Conservation (phyloP, 352 stramenopile species). For the Globisporangium irregulare region DNA sequence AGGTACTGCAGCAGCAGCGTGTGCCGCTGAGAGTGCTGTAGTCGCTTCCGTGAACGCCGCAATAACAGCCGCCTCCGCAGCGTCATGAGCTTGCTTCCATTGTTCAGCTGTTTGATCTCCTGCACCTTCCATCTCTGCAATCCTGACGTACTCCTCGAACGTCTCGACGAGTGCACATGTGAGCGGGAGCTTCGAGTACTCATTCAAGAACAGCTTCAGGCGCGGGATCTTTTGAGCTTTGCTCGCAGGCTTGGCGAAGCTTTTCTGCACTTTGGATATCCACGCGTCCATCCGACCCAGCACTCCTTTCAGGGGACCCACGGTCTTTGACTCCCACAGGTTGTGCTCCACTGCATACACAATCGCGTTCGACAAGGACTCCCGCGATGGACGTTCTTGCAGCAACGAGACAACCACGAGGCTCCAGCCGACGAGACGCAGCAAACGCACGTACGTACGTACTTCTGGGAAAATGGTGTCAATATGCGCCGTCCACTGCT, state of each 20-base stretch:
- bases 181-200: slow-evolving; percentile 87
- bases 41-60: slow-evolving; percentile 33
- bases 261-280: slow-evolving; percentile 81
- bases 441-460: slow-evolving; percentile 52
- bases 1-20: neutral
- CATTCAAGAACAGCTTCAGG: slow-evolving; percentile 77
- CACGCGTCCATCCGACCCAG: slow-evolving; percentile 76
- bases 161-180: slow-evolving; percentile 43
- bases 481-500: slow-evolving; percentile 27
- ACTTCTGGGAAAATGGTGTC: slow-evolving; percentile 73
- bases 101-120: slow-evolving; percentile 19
- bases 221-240: slow-evolving; percentile 57
- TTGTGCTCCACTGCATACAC: slow-evolving; percentile 55
- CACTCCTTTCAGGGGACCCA: slow-evolving; percentile 62
- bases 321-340: slow-evolving; percentile 67
- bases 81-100: slow-evolving; percentile 27
- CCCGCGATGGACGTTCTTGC: slow-evolving; percentile 71
- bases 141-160: slow-evolving; percentile 34
- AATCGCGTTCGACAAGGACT: slow-evolving; percentile 55
- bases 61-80: slow-evolving; percentile 26
- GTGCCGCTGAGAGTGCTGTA: slow-evolving; percentile 15
- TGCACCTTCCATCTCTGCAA: slow-evolving; percentile 24
- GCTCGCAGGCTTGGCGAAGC: slow-evolving; percentile 54
- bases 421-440: slow-evolving; percentile 71
- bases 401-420: slow-evolving; percentile 70